Base-by-base conservation (phyloP, 1,284 basidiomycete genomes). In the Amylostereum chailletii region DNA sequence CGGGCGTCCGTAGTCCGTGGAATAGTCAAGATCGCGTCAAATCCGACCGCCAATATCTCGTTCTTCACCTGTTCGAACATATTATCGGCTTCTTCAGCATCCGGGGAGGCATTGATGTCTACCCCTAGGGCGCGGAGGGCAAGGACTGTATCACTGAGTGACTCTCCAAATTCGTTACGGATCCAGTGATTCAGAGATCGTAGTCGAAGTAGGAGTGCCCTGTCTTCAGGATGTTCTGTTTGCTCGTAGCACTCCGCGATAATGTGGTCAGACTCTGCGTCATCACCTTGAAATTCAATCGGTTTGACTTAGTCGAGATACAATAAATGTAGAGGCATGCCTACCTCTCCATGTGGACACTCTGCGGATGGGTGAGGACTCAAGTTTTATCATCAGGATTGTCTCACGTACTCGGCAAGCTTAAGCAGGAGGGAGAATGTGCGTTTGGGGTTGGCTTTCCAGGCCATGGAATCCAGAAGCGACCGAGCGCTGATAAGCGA, bases 1-100 rank as follows among this genome's bases (percentile, higher is more conserved):
- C 72, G 68, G 0, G 70, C 60, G 58, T 85, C 81, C 3, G 73
- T 72, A 6, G 79, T 74, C 9, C 74, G 68, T n/a, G 81, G 81
- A 42, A 82, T 79, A 34, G 69, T 61, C 10, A 84, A 63, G 51
- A 86, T 81, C 49, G 80, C 75, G 39, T 83, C 79, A 55, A 83
- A 83, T 0, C 83, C 81, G 10, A 81, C 74, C 0, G 79, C 77
- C 44, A 85, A 63, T 43, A 86, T 81, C 60, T 83, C 79, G 56
- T 81, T 80, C 62, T 81, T 83, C 49, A 85, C 78, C 58, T 76
- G 71, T 52, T 84, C 79, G 58, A 84, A 85, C 72, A 82, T 74
- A 9, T 62, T 53, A 58, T 82, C 76, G 27, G 76, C 78, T 53
- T 81, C 76, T 44, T 70, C 66, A 29, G 69, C 62, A 2, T 75